Conservation (phyloP, 75 land plant species). For the Sequoiadendron giganteum region DNA sequence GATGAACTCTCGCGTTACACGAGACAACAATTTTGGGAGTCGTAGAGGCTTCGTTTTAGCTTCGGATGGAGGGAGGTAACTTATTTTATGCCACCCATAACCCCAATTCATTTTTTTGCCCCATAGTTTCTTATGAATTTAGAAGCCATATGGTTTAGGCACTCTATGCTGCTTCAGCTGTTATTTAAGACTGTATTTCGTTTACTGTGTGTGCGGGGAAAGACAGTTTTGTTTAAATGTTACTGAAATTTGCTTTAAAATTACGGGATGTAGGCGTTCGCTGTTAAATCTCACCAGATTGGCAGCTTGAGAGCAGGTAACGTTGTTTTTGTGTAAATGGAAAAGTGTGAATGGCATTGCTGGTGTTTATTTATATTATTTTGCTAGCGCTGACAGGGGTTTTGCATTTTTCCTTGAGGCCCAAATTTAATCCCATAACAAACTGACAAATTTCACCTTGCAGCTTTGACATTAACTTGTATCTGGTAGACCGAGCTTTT, state of each 20-base stretch:
- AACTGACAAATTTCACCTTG: no score
- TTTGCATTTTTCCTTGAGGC: not conserved
- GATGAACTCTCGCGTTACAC: slow-evolving; percentile 5
- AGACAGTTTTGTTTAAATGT: not conserved
- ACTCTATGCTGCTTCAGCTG: not conserved
- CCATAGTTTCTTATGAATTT: not conserved
- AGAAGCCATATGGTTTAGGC: not conserved
- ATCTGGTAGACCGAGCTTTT: not conserved
- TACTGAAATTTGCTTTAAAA: not conserved
- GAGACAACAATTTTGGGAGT: not conserved
- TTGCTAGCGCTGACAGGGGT: not conserved
- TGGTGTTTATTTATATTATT: not conserved
- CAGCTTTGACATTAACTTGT: not conserved
- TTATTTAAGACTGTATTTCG: not conserved
- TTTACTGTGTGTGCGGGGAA: not conserved
- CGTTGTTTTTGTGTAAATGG: not conserved
- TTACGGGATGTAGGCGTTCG: not conserved
- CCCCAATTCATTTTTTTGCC: not conserved
- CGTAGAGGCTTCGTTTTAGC: not conserved
- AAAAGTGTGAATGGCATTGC: not conserved
- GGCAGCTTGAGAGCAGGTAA: not conserved
- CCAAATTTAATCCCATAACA: not conserved
- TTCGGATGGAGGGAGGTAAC: slow-evolving; percentile 15
- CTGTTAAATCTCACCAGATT: slow-evolving; percentile 1
- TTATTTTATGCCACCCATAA: not conserved